phyloP scores from a whole-genome alignment of 2,329 filamentous ascomycete genomes.

The Botrytis paeoniae region DNA sequence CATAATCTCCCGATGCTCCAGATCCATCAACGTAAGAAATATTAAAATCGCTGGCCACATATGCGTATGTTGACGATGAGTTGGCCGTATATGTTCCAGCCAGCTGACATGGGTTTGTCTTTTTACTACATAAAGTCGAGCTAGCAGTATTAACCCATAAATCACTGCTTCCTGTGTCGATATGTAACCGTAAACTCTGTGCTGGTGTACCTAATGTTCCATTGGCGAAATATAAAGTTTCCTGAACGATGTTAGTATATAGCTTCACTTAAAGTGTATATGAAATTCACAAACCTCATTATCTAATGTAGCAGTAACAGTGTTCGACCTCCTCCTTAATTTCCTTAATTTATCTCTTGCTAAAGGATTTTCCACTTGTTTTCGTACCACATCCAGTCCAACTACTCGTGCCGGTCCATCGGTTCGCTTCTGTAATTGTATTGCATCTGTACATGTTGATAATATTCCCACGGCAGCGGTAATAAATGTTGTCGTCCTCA shows the following conservation, averaged over 20 bases:
- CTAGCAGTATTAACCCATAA: constrained; percentile 65
- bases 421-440: constrained; percentile 32
- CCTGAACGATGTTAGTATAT: constrained; percentile 40
- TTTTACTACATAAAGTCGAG: constrained; percentile 57
- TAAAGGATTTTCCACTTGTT: constrained; percentile 31
- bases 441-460: constrained; percentile 32
- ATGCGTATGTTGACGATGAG: constrained; percentile 71
- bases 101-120: constrained; percentile 51
- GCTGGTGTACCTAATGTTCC: constrained; percentile 60
- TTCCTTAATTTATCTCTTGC: constrained; percentile 40
- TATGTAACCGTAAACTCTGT: constrained; percentile 54
- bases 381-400: constrained; percentile 35
- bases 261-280: background rate
- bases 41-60: constrained; percentile 74
- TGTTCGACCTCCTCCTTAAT: constrained; percentile 45
- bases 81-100: constrained; percentile 69
- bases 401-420: constrained; percentile 35
- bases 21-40: constrained; percentile 85
- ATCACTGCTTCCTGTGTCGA: constrained; percentile 69
- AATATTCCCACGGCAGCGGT: constrained; percentile 32
- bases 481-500: constrained; percentile 33
- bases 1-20: constrained; percentile 75
- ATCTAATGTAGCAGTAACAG: constrained; percentile 48
- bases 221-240: constrained; percentile 64
- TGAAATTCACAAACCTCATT: constrained; percentile 48